Conservation (phyloP, 441 rosid species). For the Erodium moschatum region DNA sequence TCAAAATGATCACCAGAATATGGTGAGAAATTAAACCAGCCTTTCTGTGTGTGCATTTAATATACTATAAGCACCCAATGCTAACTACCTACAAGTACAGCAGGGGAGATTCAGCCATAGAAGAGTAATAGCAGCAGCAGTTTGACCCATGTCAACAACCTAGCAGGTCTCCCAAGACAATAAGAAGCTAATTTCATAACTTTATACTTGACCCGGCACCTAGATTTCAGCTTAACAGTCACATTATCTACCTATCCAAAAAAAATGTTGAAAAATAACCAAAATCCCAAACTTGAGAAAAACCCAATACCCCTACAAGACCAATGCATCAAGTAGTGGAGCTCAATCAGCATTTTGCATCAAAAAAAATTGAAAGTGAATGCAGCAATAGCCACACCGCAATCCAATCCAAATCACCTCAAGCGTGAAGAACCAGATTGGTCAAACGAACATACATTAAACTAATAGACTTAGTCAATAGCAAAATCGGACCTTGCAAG, state of each 20-base stretch:
- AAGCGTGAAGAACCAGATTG: conserved; percentile 10
- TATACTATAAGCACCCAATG: not conserved
- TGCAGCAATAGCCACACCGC: conserved; percentile 12
- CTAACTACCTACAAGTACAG: not conserved
- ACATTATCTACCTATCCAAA: not conserved
- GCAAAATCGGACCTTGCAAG: conserved; percentile 50
- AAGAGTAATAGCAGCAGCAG: not conserved
- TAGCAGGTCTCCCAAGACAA: not conserved
- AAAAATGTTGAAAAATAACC: not conserved
- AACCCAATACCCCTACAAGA: not conserved
- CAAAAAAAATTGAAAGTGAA: conserved; percentile 14
- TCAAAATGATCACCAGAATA: not conserved
- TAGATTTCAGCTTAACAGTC: not conserved
- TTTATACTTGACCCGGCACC: not conserved
- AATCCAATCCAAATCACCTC: conserved; percentile 5
- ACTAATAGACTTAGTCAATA: not conserved
- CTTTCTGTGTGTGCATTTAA: not conserved
- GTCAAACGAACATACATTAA: not conserved
- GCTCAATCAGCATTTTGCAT: not conserved
- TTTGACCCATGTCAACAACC: conserved; percentile 2
- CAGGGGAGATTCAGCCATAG: not conserved
- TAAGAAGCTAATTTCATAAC: not conserved
- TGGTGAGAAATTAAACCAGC: not conserved
- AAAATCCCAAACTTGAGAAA: not conserved
- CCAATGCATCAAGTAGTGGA: not conserved